A percentile compares a stretch with the other conserved stretches of the same genome.
Conservation (phyloP, 2,329 filamentous ascomycete species). For the Pestalotiopsis fici region DNA sequence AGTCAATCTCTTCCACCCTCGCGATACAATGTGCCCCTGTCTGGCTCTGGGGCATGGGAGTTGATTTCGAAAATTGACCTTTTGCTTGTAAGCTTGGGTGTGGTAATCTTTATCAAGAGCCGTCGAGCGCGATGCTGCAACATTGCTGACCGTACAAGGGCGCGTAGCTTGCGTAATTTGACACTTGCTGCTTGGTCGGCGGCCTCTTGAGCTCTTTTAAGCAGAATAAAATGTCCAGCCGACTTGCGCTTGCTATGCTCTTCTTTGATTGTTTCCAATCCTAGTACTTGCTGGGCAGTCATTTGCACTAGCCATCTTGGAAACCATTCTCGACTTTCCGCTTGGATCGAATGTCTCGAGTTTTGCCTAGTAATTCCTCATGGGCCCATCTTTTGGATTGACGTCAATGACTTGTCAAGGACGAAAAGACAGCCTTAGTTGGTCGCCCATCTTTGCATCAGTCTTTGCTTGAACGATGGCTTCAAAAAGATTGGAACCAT, state of each 20-base stretch:
- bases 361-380: background rate
- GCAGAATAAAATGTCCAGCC: background rate
- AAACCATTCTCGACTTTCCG: background rate
- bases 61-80: background rate
- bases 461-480: background rate
- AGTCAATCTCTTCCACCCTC: background rate
- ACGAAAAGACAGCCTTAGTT: background rate
- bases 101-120: background rate
- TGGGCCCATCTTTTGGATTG: background rate
- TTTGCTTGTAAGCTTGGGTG: background rate
- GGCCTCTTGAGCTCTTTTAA: background rate
- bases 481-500: background rate
- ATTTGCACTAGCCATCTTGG: conserved; percentile 2
- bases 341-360: background rate
- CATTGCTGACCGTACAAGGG: background rate
- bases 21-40: background rate
- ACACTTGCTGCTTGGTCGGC: background rate
- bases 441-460: background rate
- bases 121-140: background rate
- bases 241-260: background rate
- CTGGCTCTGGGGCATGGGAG: background rate
- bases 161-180: background rate
- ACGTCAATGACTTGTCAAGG: background rate
- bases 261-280: background rate
- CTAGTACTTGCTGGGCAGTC: background rate